Conservation (phyloP, 148 eudicot species). For the Oxyria digyna region DNA sequence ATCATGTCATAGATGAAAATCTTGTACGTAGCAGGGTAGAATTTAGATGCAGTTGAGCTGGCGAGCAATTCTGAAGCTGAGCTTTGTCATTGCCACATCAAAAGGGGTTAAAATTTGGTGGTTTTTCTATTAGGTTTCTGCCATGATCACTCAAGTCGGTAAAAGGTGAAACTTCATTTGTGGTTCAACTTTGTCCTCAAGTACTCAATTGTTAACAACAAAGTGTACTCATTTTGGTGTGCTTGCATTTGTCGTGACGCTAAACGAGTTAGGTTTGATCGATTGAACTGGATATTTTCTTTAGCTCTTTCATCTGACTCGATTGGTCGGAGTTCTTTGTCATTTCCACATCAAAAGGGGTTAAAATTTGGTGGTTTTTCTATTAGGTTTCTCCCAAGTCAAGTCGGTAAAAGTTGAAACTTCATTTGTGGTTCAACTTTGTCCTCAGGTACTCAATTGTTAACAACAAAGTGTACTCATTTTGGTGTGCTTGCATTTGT, state of each 20-base stretch:
- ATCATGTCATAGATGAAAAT: too few species aligned
- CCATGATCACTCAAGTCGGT: background rate
- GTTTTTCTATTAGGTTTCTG: background rate
- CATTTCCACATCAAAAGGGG: background rate
- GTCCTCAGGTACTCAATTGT: background rate
- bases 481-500: too few species aligned
- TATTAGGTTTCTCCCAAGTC: background rate
- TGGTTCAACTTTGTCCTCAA: background rate
- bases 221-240: too few species aligned
- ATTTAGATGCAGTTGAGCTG: background rate
- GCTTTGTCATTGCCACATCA: constrained; percentile 5
- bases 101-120: background rate
- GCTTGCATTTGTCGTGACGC: too few species aligned
- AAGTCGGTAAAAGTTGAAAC: background rate
- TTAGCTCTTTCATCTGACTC: too few species aligned
- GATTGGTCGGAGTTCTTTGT: too few species aligned
- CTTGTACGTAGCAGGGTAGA: too few species aligned
- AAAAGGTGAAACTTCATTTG: background rate
- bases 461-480: too few species aligned
- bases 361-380: background rate
- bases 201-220: background rate
- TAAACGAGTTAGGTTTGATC: background rate
- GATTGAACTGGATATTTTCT: background rate
- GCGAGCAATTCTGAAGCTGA: background rate
- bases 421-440: background rate